These are phyloP conservation scores for Purshia tridentata DNA, from an alignment of 306 rosid species.

Conservation along the genomic window DNA sequence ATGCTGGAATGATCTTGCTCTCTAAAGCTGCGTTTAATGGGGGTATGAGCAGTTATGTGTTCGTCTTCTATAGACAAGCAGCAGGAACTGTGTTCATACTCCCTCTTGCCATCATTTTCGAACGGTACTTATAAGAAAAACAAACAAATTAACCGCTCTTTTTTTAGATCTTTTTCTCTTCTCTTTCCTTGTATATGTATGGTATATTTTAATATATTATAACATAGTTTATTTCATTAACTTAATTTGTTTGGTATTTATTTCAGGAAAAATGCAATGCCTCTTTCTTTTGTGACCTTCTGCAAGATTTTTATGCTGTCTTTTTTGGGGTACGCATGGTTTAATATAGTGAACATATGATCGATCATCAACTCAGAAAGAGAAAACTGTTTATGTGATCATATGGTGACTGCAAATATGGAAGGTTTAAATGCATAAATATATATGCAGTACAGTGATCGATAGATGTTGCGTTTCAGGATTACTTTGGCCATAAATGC, in stretches of 20 bases:
- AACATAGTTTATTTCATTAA: no score
- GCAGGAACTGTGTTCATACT: slow-evolving; percentile 43
- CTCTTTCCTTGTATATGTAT: neutral
- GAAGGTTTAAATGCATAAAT: no score
- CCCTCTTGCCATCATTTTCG: slow-evolving; percentile 43
- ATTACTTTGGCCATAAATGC: slow-evolving; percentile 39
- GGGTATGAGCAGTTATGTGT: slow-evolving; percentile 47
- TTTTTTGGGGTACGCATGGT: slow-evolving; percentile 45
- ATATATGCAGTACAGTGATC: no score
- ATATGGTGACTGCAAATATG: no score
- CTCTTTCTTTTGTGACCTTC: slow-evolving; percentile 38
- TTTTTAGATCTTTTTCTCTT: neutral
- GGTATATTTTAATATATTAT: no score
- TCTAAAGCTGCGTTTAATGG: slow-evolving; percentile 52
- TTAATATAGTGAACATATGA: neutral
- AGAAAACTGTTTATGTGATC: no score
- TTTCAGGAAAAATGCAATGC: slow-evolving; percentile 39
- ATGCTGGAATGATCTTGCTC: slow-evolving; percentile 47
- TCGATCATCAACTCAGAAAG: no score
- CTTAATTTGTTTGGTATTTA: neutral
- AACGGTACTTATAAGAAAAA: slow-evolving; percentile 29
- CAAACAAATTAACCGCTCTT: no score
- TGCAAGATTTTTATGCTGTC: slow-evolving; percentile 56
- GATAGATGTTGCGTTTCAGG: slow-evolving; percentile 25
- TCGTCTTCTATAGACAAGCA: slow-evolving; percentile 48